Evolutionary conservation across 441 rosid species (phyloP), one percentile per base, ranked within the genome.

Genomic region (Cnidoscolus chayamansa): DNA sequence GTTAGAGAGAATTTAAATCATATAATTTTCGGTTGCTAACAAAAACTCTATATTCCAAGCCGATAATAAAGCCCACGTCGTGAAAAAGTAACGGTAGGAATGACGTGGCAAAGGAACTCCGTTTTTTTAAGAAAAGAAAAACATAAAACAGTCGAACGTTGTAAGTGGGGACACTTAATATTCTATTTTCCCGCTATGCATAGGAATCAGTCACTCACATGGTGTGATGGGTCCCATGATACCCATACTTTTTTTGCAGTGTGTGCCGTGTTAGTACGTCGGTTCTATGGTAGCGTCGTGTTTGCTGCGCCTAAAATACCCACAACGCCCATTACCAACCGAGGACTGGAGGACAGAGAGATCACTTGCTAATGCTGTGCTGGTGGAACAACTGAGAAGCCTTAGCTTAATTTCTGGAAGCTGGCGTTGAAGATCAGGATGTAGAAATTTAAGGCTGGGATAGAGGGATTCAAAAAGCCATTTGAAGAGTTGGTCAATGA

Each of bases 51-150:
- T 20, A 16, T 10, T 8, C 2, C 12, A 31, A 31, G 11, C 31
- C 80, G 69, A 49, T 61, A 62, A 73, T 56, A 65, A 77, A 81
- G 81, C 72, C 40, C 81, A 76, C 77, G 80, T 58, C 5, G 63
- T 32, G 17, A 15, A 61, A 62, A 31, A 7, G 77, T 54, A 72
- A 79, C 81, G 78, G 78, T 35, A 17, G 12, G 68, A 37, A 53
- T 72, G 82, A 83, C 86, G 84, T 78, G 84, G 85, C 81, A 78
- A 12, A 56, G 50, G 57, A 17, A 10, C 43, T 13, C 53, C 47
- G 32, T 43, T 31, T 62, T 56, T 20, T 25, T 54, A 25, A 25
- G 40, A 35, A 35, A 35, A 35, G 5, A 35, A 35, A 65, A 30
- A 45, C 13, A 57, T 16, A 32, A 40, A 32, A 3, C 35, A 74